Evolutionary conservation across 2,329 filamentous ascomycete species (phyloP).

Genomic region (Mollisia scopiformis): DNA sequence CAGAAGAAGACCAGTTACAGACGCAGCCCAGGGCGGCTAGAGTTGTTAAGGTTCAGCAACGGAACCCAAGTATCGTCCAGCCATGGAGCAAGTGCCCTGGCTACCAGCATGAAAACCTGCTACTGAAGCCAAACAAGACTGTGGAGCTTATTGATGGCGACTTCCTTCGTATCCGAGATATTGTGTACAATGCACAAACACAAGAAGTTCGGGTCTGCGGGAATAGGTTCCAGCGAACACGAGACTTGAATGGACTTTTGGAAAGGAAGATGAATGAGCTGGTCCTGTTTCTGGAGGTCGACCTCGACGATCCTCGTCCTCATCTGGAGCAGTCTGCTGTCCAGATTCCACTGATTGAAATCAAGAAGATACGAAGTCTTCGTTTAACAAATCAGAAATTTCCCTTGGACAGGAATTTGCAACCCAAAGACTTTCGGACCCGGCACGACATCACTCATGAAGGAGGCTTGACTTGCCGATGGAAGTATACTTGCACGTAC

Average conservation of each 20-base stretch:
- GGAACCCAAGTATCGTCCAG: slow-evolving; percentile 24
- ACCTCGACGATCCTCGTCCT: slow-evolving; percentile 39
- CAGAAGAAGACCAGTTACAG: neutral
- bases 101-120: slow-evolving; percentile 39
- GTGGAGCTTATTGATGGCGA: slow-evolving; percentile 26
- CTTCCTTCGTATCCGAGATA: slow-evolving; percentile 45
- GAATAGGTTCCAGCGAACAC: slow-evolving; percentile 40
- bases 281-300: slow-evolving; percentile 42
- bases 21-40: neutral
- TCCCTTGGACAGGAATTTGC: slow-evolving; percentile 40
- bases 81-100: slow-evolving; percentile 41
- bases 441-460: slow-evolving; percentile 30
- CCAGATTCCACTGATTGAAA: slow-evolving; percentile 43
- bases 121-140: slow-evolving; percentile 31
- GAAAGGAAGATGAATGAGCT: slow-evolving; percentile 48
- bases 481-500: slow-evolving; percentile 43
- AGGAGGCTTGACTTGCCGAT: slow-evolving; percentile 55
- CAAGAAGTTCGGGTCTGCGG: slow-evolving; percentile 43
- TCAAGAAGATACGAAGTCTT: slow-evolving; percentile 48
- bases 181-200: slow-evolving; percentile 35
- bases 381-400: slow-evolving; percentile 58
- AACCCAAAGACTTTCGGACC: slow-evolving; percentile 23
- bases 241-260: slow-evolving; percentile 40
- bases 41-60: slow-evolving; percentile 17
- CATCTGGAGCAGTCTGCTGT: slow-evolving; percentile 42